Conservation (phyloP, 2,329 filamentous ascomycete genomes). For the Aspergillus candidus region DNA sequence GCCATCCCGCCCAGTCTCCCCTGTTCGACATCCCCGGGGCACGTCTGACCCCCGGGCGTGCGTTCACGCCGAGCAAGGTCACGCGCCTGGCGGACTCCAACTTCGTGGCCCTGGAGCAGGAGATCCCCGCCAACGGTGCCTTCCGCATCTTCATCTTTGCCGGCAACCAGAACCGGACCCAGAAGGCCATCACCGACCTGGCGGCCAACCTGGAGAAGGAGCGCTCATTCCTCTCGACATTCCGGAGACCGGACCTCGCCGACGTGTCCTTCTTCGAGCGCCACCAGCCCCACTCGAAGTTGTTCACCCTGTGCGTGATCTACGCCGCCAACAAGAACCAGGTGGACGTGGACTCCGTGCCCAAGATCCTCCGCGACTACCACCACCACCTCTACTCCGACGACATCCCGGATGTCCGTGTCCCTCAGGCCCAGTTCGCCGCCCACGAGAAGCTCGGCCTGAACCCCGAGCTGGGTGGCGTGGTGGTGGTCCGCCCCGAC, state of each 20-base stretch:
- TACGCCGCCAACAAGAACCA: conserved; percentile 61
- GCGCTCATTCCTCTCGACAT: conserved; percentile 65
- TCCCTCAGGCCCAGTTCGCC: conserved; percentile 63
- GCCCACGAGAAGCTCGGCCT: conserved; percentile 86
- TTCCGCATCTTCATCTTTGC: conserved; percentile 83
- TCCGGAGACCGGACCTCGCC: conserved; percentile 56
- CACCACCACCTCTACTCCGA: conserved; percentile 80
- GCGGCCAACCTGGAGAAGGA: conserved; percentile 58
- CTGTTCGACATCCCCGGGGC: conserved; percentile 62
- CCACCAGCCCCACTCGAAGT: conserved; percentile 76
- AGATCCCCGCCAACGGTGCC: conserved; percentile 79
- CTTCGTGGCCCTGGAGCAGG: conserved; percentile 82
- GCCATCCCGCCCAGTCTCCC: conserved; percentile 64
- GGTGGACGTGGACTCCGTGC: conserved; percentile 71
- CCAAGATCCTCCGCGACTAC: conserved; percentile 66
- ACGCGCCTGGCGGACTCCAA: conserved; percentile 86
- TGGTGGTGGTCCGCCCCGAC: conserved; percentile 80
- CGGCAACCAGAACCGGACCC: conserved; percentile 58
- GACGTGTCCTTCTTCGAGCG: conserved; percentile 68
- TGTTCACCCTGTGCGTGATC: conserved; percentile 73
- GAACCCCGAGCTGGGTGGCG: conserved; percentile 63
- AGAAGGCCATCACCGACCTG: conserved; percentile 63
- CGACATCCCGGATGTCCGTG: conserved; percentile 66
- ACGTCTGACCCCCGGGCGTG: conserved; percentile 65
- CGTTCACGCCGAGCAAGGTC: conserved; percentile 72